Percentiles rank a stretch among this genome's conserved stretches.
phyloP scores from a whole-genome alignment of 495 filamentous ascomycete species.

The Hypoxylon perforatum region DNA sequence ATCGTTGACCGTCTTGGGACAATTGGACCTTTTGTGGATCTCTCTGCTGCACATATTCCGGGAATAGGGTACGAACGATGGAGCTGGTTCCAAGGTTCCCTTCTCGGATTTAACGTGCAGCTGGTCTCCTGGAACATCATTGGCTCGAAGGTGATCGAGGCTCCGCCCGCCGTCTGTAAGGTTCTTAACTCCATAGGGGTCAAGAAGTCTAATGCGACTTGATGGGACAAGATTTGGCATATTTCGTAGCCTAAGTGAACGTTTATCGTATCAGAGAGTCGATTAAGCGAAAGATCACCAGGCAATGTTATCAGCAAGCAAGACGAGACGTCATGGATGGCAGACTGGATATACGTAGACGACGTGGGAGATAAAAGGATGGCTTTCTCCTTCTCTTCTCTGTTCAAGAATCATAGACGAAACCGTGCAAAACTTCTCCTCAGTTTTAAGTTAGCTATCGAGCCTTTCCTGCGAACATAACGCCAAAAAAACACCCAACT shows the following conservation, averaged over 20 bases:
- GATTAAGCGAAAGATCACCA: neutral
- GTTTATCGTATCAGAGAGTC: neutral
- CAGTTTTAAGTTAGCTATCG: conserved; percentile 1
- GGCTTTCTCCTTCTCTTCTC: neutral
- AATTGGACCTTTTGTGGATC: neutral
- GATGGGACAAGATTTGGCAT: neutral
- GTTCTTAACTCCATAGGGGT: neutral
- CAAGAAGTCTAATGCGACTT: conserved; percentile 8
- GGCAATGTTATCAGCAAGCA: neutral
- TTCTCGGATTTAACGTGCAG: conserved; percentile 12
- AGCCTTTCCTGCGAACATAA: neutral
- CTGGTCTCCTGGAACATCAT: neutral
- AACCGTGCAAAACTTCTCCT: too few species aligned
- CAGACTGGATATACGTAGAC: too few species aligned
- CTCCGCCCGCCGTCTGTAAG: conserved; percentile 1
- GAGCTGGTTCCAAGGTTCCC: neutral
- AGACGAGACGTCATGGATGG: neutral
- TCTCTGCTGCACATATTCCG: neutral
- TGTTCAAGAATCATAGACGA: too few species aligned
- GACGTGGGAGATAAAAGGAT: conserved; percentile 1
- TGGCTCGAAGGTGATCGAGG: neutral
- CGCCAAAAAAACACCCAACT: neutral
- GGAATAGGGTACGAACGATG: neutral
- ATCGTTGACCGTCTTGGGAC: neutral
- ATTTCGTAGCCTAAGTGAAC: neutral